Evolutionary conservation across 108 stramenopile species (phyloP), one percentile per base, ranked within the genome.

Genomic region (Schizochytrium sp.): DNA sequence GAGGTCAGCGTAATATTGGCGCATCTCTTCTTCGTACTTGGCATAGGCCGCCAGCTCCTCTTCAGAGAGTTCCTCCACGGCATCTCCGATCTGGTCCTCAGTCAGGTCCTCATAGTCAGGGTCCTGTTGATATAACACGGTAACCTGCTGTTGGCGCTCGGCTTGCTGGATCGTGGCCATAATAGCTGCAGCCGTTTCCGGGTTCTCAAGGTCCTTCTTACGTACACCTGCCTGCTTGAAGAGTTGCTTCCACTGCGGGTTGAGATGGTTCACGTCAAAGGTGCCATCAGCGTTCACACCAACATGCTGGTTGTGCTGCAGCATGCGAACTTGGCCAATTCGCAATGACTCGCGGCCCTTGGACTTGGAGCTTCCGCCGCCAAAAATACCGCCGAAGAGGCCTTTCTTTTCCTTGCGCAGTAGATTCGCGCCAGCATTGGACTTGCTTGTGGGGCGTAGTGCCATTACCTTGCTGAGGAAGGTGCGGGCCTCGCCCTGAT

Each of bases 381-480:
- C 64, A 15, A 69, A 69, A 44, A 69, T 38, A 15, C 64, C 64
- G 1, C 64, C 64, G 28, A 69, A 69, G 64, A 69, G 7, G 2
- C 64, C 64, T 44, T 69, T 69, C 64, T 69, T 69, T 69, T 69
- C 64, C 15, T 69, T 69, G 12, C 64, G 12, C 64, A 69, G 44
- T 8, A 69, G 64, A 44, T 69, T 69, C 5, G 64, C 64, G 64
- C 64, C 64, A 15, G 64, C 64, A 44, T 83, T 49, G 64, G 64
- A 69, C 76, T 83, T 83, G 50, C 50, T 83, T n/a, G 76, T 55
- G 15, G 76, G 76, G 10, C 53, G 47, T 10, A 83, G 76, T n/a
- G 76, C 76, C 76, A 83, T 83, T 47, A 83, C 76, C 76, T 83
- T 83, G 76, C 50, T 83, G 50, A 83, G 53, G 47, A 83, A 83